Conservation (phyloP, 129 eudicot species). For the Dittrichia graveolens region DNA sequence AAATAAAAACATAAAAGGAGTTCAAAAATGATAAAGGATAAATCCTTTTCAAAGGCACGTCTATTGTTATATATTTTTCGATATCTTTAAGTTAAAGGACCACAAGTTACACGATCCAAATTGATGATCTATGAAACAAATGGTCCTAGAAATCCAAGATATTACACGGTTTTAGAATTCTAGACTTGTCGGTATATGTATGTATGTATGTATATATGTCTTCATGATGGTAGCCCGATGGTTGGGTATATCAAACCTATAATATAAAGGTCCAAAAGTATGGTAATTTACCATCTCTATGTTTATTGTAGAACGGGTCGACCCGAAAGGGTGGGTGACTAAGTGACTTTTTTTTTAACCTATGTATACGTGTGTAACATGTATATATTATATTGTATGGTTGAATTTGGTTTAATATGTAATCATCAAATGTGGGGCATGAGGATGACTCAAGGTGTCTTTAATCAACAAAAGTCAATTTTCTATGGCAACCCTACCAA, state of each 20-base stretch:
- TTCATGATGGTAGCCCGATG: too few species aligned
- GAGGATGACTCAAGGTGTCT: conserved; percentile 28
- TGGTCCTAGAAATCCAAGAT: neutral
- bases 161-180: neutral
- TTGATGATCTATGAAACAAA: neutral
- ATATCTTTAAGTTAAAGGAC: conserved; percentile 14
- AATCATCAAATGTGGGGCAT: conserved; percentile 29
- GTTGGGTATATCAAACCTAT: too few species aligned
- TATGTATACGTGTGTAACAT: too few species aligned
- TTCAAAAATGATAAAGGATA: neutral
- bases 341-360: too few species aligned
- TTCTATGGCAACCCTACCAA: conserved; percentile 28
- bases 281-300: too few species aligned
- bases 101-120: conserved; percentile 21
- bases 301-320: too few species aligned
- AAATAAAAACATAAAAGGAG: neutral
- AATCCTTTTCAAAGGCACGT: conserved; percentile 17
- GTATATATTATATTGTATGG: neutral
- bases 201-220: neutral
- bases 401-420: conserved; percentile 6
- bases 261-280: too few species aligned
- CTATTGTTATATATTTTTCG: conserved; percentile 13
- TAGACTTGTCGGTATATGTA: neutral
- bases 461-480: conserved; percentile 32
- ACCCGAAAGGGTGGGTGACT: too few species aligned